Evolutionary conservation across 1,284 basidiomycete genomes (phyloP).

Genomic region (Ganoderma sinense): DNA sequence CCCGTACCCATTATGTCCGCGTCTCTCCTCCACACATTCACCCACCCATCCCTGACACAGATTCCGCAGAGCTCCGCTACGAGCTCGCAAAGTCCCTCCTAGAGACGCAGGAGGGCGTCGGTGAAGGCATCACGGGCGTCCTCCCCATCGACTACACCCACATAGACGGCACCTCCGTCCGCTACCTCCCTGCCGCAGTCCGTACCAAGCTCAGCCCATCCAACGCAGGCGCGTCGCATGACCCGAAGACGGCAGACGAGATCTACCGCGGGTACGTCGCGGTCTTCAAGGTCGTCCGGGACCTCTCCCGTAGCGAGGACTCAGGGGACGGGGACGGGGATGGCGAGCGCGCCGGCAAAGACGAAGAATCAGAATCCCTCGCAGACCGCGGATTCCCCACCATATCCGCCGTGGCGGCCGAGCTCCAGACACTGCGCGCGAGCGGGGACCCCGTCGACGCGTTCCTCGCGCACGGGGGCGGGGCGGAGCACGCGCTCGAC

Average conservation of each 20-base stretch:
- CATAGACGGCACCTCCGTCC: slow-evolving; percentile 25
- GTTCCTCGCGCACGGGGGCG: slow-evolving; percentile 25
- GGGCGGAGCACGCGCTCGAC: slow-evolving; percentile 25
- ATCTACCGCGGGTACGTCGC: slow-evolving; percentile 28
- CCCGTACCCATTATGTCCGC: not conserved
- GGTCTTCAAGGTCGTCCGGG: slow-evolving; percentile 23
- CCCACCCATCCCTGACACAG: slow-evolving; percentile 7
- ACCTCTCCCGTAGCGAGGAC: slow-evolving; percentile 13
- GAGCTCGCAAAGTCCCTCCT: slow-evolving; percentile 20
- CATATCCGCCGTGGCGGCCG: slow-evolving; percentile 13
- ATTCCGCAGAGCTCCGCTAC: slow-evolving; percentile 22
- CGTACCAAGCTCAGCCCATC: slow-evolving; percentile 26
- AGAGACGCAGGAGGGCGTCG: slow-evolving; percentile 24
- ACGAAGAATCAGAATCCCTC: too few relatives aligned
- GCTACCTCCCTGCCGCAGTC: slow-evolving; percentile 24
- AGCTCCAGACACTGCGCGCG: slow-evolving; percentile 14
- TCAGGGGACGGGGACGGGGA: not conserved
- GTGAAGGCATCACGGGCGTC: slow-evolving; percentile 18
- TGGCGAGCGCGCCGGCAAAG: not conserved
- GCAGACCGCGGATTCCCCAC: slow-evolving; percentile 20
- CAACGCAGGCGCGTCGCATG: not conserved
- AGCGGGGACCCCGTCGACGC: slow-evolving; percentile 11
- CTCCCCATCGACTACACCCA: slow-evolving; percentile 29
- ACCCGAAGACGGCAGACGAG: slow-evolving; percentile 13
- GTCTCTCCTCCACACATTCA: not conserved